Base-by-base conservation (phyloP, 2,329 filamentous ascomycete genomes). In the Colletotrichum trifolii region DNA sequence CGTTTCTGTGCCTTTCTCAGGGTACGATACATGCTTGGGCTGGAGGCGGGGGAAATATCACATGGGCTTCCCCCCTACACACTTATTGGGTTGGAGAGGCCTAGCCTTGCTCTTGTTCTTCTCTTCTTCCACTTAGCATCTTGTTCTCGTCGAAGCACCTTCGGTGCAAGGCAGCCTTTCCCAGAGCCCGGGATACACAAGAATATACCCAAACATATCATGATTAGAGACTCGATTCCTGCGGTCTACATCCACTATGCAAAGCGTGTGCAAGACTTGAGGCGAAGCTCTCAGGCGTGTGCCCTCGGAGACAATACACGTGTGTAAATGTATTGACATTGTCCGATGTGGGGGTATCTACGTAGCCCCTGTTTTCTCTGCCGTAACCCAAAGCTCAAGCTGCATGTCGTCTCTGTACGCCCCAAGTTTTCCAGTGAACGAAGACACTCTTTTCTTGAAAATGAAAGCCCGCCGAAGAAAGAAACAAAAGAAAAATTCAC, bases 181-280 rank as follows among this genome's bases (percentile, higher is more conserved):
- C 25, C 46, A 47, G 52, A 53, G 42, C 40, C 56, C 53, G 62
- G 62, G 58, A 62, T 47, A 65, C 52, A 52, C 25, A 65, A 38
- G 46, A 65, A 65, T 65, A 65, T 65, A 65, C 62, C 62, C 62
- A 65, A 17, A 65, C 15, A 65, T 43, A 53, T 65, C 47, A 62
- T 65, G 58, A 65, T 40, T 48, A 65, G 58, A 60, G 45, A 52
- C 47, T 43, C 13, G 17, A 34, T 12, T n/a, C 15, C n/a, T 47
- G 10, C 43, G n/a, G 33, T 38, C n/a, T 17, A 15, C 34, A n/a
- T 34, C n/a, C 9, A 39, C n/a, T 34, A 15, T n/a, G 38, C 36
- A 15, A 57, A 12, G 33, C 15, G 10, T 15, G 17, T 10, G 43
- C 3, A 17, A 42, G 6, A 12, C 9, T 48, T 13, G 15, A 48